Percentiles rank a stretch among this genome's conserved stretches.
phyloP scores from a whole-genome alignment of 805 yeast genomes.

The Yamadazyma philogaea region DNA sequence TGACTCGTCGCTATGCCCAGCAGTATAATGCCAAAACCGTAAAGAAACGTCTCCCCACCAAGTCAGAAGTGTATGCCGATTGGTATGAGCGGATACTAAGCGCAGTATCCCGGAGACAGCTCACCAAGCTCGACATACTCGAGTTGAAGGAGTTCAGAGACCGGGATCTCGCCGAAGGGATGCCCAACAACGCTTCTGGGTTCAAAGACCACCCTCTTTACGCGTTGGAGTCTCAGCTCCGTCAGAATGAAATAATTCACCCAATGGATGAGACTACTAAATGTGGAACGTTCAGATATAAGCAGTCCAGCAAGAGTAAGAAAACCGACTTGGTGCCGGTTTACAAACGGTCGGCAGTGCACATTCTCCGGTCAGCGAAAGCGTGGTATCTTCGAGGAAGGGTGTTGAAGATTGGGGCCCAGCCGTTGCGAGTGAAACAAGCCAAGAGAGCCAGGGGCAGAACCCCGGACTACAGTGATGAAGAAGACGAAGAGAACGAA shows the following conservation, averaged over 20 bases:
- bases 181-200: conserved; percentile 81
- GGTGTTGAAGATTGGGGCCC: conserved; percentile 64
- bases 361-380: conserved; percentile 63
- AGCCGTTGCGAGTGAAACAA: conserved; percentile 49
- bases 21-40: conserved; percentile 71
- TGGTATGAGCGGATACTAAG: conserved; percentile 60
- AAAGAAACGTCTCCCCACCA: conserved; percentile 61
- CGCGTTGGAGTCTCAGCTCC: conserved; percentile 72
- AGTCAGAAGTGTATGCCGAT: conserved; percentile 48
- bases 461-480: conserved; percentile 11
- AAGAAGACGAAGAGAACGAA: conserved; percentile 53
- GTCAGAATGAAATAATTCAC: conserved; percentile 65
- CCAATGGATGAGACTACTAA: conserved; percentile 52
- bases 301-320: conserved; percentile 30
- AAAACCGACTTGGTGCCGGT: conserved; percentile 48
- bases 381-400: conserved; percentile 88
- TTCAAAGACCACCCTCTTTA: conserved; percentile 85
- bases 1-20: conserved; percentile 78
- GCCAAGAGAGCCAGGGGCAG: conserved; percentile 6
- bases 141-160: conserved; percentile 62
- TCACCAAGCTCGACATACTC: conserved; percentile 37
- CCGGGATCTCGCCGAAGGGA: conserved; percentile 71
- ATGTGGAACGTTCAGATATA: conserved; percentile 68
- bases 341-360: conserved; percentile 64
- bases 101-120: conserved; percentile 18